These are phyloP conservation scores for Coemansia sp. DNA, from an alignment of 192 early-diverging fungal species.

Conservation along the genomic window DNA sequence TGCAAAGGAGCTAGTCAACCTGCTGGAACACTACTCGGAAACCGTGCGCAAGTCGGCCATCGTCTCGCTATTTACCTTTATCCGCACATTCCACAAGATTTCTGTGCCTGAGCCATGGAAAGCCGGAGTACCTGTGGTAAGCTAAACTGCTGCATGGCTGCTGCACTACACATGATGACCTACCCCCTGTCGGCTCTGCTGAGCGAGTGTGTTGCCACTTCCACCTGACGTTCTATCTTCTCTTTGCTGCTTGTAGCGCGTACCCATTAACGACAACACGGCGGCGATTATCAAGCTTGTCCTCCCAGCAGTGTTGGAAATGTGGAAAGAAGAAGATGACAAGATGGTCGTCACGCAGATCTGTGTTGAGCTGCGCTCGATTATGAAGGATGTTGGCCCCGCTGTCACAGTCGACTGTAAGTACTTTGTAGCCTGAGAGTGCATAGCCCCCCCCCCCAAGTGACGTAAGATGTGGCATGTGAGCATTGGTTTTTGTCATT, in stretches of 20 bases:
- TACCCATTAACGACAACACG: slow-evolving; percentile 75
- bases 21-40: slow-evolving; percentile 78
- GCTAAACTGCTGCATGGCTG: not conserved
- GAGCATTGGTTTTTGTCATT: not conserved
- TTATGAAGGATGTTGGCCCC: slow-evolving; percentile 74
- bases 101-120: slow-evolving; percentile 66
- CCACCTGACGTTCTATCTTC: not conserved
- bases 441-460: not conserved
- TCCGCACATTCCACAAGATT: slow-evolving; percentile 76
- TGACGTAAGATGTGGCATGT: not conserved
- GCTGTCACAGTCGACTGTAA: slow-evolving; percentile 53
- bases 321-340: slow-evolving; percentile 83
- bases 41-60: slow-evolving; percentile 77
- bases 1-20: slow-evolving; percentile 62
- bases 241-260: slow-evolving; percentile 49
- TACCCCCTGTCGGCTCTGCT: not conserved
- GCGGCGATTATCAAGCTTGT: slow-evolving; percentile 63
- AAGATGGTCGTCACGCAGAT: slow-evolving; percentile 78
- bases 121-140: slow-evolving; percentile 68
- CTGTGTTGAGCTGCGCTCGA: slow-evolving; percentile 68
- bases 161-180: not conserved
- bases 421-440: slow-evolving; percentile 4
- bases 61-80: slow-evolving; percentile 69
- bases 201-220: not conserved
- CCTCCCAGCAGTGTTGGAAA: slow-evolving; percentile 65